Conservation (phyloP, 2,329 filamentous ascomycete genomes). For the Atkinsonella texensis region DNA sequence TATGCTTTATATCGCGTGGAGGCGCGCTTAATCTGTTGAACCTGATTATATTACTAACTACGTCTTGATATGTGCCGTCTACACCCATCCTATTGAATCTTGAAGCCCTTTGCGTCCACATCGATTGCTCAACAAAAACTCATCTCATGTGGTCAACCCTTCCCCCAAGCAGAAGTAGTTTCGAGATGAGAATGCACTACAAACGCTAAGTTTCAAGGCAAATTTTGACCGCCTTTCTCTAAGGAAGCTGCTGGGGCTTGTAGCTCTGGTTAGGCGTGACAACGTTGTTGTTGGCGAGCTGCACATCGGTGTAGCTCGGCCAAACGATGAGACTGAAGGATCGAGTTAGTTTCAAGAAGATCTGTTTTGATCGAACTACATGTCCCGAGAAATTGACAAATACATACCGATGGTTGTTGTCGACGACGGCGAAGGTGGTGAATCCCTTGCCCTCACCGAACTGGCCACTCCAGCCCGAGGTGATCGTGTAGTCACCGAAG, state of each 20-base stretch:
- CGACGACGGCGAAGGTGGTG: constrained; percentile 39
- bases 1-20: too few relatives aligned
- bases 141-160: too few relatives aligned
- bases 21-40: too few relatives aligned
- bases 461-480: constrained; percentile 42
- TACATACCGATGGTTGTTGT: constrained; percentile 21
- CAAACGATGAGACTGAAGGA: constrained; percentile 29
- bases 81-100: too few relatives aligned
- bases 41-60: too few relatives aligned
- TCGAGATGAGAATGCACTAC: background rate
- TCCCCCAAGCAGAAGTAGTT: constrained; percentile 23
- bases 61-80: too few relatives aligned
- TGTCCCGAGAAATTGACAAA: background rate
- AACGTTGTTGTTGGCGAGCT: constrained; percentile 1
- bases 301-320: constrained; percentile 38
- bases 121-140: too few relatives aligned
- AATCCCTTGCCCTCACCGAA: constrained; percentile 36
- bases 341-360: background rate
- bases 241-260: constrained; percentile 19
- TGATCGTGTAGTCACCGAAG: constrained; percentile 39
- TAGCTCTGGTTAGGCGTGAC: constrained; percentile 31
- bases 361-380: too few relatives aligned
- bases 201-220: background rate
- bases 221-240: constrained; percentile 16
- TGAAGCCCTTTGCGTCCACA: too few relatives aligned